A percentile compares a stretch with the other conserved stretches of the same genome.
Evolutionary conservation across 129 eudicot genomes (phyloP).

Genomic region (Centella asiatica): DNA sequence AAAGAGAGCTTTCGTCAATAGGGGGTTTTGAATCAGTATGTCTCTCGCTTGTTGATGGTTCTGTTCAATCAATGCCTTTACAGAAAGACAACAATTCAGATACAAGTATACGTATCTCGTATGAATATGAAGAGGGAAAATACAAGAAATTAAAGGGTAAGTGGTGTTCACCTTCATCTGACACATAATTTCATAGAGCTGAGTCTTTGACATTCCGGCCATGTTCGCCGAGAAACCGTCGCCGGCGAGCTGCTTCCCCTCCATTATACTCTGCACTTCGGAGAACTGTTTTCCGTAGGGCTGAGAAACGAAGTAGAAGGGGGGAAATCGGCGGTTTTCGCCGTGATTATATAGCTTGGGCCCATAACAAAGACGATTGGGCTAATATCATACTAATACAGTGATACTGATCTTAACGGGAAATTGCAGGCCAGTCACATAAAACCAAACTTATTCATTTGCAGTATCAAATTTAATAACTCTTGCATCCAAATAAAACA

Average conservation of each 20-base stretch:
- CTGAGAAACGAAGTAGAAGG: too few species aligned
- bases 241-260: conserved; percentile 61
- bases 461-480: too few species aligned
- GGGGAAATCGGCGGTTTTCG: too few species aligned
- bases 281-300: neutral
- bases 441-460: too few species aligned
- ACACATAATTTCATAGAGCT: conserved; percentile 85
- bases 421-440: too few species aligned
- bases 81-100: neutral
- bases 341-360: too few species aligned
- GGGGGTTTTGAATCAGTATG: conserved; percentile 71
- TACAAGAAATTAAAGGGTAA: neutral
- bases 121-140: neutral
- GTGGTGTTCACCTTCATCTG: conserved; percentile 77
- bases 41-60: conserved; percentile 87
- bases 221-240: conserved; percentile 57
- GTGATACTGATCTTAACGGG: too few species aligned
- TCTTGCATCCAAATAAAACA: too few species aligned
- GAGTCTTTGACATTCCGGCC: conserved; percentile 87
- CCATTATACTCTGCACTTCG: conserved; percentile 29
- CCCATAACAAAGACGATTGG: too few species aligned
- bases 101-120: neutral
- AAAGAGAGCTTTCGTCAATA: conserved; percentile 70
- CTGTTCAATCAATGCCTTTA: conserved; percentile 77
- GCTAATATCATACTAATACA: too few species aligned